Base-by-base conservation (phyloP, 75 land plant genomes). In the Larix kaempferi region DNA sequence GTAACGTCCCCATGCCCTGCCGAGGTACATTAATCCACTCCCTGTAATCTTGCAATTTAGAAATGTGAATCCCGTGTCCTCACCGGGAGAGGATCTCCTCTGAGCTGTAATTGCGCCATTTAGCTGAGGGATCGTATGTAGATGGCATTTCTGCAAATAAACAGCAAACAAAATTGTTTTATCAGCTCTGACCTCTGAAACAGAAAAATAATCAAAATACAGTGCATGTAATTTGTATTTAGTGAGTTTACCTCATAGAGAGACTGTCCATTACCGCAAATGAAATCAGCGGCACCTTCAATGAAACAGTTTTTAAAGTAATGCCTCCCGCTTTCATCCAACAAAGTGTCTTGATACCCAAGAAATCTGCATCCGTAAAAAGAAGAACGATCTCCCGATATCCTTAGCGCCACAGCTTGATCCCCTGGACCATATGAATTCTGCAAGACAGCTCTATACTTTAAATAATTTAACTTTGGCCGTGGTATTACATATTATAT, bases 91-190 rank as follows among this genome's bases (percentile, higher is more conserved):
- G 7, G 63, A 60, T 29, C 91, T 75, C 12, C 80, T 81, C 76
- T 94, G 97, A 0, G 97, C 97, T 0, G 95, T 85, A 55, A 94
- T 79, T 3, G 97, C 82, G 19, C 95, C 95, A 8, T 56, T 74
- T 17, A 77, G 69, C 12, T 83, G 67, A 3, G 97, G 80, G 17
- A 92, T 66, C 4, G 88, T 84, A 41, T 88, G 89, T 6, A 94
- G 27, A 19, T 79, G 83, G 29, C 95, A 94, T 80, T 78, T 80
- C 96, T 94, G 84, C 17, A 1, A 35, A 3, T 21, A 57, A 29
- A 15, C 19, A 78, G 29, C 29, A 1, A 10, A 49, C 52, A 60
- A 11, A 10, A 10, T 10, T 49, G 12, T 11, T 49, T 49, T 0
- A 49, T 49, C 54, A 11, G 54, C 54, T 49, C 2, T 49, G 1